Conservation (phyloP, 1,284 basidiomycete genomes). For the Earliella scabrosa region DNA sequence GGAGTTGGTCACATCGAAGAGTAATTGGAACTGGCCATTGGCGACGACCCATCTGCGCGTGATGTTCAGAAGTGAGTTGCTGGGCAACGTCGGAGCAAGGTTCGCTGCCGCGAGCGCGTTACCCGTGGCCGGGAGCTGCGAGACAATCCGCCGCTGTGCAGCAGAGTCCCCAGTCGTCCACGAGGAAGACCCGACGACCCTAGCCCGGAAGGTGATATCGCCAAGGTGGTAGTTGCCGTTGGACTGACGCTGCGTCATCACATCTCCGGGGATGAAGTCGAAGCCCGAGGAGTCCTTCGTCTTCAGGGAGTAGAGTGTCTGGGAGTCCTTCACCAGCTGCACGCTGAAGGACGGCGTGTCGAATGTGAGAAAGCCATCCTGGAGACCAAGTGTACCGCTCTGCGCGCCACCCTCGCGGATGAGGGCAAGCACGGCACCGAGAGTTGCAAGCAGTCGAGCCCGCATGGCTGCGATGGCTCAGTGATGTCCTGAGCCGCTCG, state of each 20-base stretch:
- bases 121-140: constrained; percentile 43
- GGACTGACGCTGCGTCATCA: constrained; percentile 51
- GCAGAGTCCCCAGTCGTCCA: constrained; percentile 57
- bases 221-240: constrained; percentile 61
- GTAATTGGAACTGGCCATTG: constrained; percentile 48
- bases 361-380: constrained; percentile 52
- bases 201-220: constrained; percentile 58
- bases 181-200: constrained; percentile 46
- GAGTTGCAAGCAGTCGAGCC: background rate
- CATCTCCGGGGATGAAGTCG: constrained; percentile 58
- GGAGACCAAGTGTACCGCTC: constrained; percentile 43
- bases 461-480: constrained; percentile 2
- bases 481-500: background rate
- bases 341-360: constrained; percentile 48
- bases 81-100: constrained; percentile 52
- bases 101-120: constrained; percentile 52
- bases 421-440: background rate
- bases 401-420: constrained; percentile 5
- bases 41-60: constrained; percentile 56
- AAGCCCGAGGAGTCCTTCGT: constrained; percentile 44
- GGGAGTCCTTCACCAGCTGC: constrained; percentile 60
- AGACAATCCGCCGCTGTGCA: constrained; percentile 46
- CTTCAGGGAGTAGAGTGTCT: constrained; percentile 57
- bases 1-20: constrained; percentile 56
- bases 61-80: constrained; percentile 49